phyloP scores from a whole-genome alignment of 257 asterid species.

The Primulina huaijiensis region DNA sequence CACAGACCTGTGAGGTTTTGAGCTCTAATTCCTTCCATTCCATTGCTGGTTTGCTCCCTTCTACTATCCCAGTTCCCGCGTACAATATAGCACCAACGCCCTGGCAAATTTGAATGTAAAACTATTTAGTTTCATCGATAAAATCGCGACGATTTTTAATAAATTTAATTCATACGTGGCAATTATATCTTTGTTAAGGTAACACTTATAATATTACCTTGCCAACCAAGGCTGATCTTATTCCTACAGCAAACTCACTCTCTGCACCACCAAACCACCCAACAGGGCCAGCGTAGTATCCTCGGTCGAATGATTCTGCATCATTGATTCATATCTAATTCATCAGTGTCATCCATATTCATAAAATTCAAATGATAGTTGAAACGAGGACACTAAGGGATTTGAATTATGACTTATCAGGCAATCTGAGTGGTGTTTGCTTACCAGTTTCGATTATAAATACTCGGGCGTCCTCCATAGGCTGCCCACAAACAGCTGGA shows the following conservation, averaged over 20 bases:
- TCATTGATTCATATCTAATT: neutral
- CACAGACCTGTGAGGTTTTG: constrained; percentile 87
- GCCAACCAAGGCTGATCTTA: constrained; percentile 89
- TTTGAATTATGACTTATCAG: neutral
- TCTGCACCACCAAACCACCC: constrained; percentile 97
- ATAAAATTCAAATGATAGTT: neutral
- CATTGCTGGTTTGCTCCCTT: constrained; percentile 74
- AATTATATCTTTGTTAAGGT: neutral
- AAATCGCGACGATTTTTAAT: neutral
- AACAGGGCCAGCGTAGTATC: constrained; percentile 98
- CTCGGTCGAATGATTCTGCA: constrained; percentile 93
- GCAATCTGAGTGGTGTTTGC: neutral
- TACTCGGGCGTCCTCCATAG: constrained; percentile 78
- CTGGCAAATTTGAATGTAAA: constrained; percentile 31
- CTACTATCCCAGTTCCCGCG: constrained; percentile 95
- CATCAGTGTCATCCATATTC: neutral
- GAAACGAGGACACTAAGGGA: no score
- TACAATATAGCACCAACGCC: constrained; percentile 77
- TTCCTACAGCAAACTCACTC: constrained; percentile 98
- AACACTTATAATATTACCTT: constrained; percentile 44
- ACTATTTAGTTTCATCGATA: constrained; percentile 18
- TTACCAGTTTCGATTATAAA: constrained; percentile 78
- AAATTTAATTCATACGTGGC: neutral
- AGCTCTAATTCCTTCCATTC: constrained; percentile 98
- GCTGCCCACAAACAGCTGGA: constrained; percentile 98